Evolutionary conservation across 768 basidiomycete genomes (phyloP), one percentile per base, ranked within the genome.

Genomic region (Cantharellus anzutake): DNA sequence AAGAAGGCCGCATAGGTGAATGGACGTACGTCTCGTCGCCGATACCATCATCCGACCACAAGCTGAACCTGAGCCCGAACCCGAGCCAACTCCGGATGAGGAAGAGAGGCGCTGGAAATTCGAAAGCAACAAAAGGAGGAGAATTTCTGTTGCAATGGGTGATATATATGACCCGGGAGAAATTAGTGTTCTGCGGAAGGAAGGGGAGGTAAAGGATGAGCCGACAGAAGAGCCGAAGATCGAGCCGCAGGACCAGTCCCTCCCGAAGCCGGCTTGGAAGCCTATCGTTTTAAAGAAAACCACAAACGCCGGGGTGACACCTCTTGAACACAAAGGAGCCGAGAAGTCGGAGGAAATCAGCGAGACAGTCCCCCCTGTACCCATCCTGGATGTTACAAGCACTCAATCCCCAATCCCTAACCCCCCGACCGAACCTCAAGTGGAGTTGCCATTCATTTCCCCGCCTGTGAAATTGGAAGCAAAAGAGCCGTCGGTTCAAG

Each of bases 91-190:
- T 58, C 62, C 59, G 67, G 69, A 52, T 51, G 60, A 41, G 62
- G 75, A 73, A 42, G 82, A 81, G 44, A 40, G 59, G 39, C 3
- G 56, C 37, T 37, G 57, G 50, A 7, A 42, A 68, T 70, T 5
- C 78, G 82, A 2, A 69, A 73, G 38, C 88, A 80, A 73, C 86
- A 83, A 69, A 62, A 82, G 79, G 73, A 83, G 80, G 71, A 80
- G 75, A 0, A 67, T 78, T 51, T 71, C 69, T 1, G 69, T 74
- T 0, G 86, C 83, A 4, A 73, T 87, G 5, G 87, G 84, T 7
- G 83, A 88, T 64, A 78, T 86, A 38, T 93, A 86, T 64, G 90
- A 94, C 68, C 86, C 85, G 2, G 83, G 80, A 0, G 65, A 80
- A 29, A 80, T 88, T 55, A 71, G 78, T 39, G 76, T 86, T 65